Evolutionary conservation across 306 rosid species (phyloP).

Genomic region (Macrotyloma uniflorum): DNA sequence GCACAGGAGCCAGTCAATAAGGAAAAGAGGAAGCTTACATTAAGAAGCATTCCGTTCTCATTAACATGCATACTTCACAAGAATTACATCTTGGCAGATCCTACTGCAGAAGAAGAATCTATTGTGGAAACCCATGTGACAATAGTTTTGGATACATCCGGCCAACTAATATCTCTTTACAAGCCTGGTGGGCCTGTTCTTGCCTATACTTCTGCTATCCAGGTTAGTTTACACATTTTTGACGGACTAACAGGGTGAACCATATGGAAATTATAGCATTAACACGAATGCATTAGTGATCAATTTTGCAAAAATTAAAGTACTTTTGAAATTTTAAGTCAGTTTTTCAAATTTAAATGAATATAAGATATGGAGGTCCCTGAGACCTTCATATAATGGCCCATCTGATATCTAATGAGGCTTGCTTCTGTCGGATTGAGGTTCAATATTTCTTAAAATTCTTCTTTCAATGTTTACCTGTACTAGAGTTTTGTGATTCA

Average conservation of each 20-base stretch:
- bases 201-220: constrained; percentile 73
- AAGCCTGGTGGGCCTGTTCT: constrained; percentile 88
- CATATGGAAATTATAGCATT: not conserved
- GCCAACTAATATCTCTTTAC: constrained; percentile 79
- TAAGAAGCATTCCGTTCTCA: constrained; percentile 71
- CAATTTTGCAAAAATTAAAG: not conserved
- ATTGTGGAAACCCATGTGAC: constrained; percentile 81
- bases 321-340: not conserved
- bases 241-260: constrained; percentile 26
- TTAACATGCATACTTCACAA: constrained; percentile 84
- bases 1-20: constrained; percentile 64
- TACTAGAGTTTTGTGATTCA: not conserved
- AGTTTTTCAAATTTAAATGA: not conserved
- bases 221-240: constrained; percentile 55
- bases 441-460: not conserved
- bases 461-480: not conserved
- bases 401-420: not conserved
- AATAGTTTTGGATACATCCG: constrained; percentile 76
- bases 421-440: not conserved
- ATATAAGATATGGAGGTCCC: not conserved
- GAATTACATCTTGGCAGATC: constrained; percentile 81
- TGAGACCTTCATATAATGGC: not conserved
- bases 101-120: constrained; percentile 91
- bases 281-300: not conserved
- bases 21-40: constrained; percentile 74